Percentiles rank a stretch among this genome's conserved stretches.
These are phyloP conservation scores for Cucurbita pepo DNA, from an alignment of 306 rosid species.

Conservation along the genomic window DNA sequence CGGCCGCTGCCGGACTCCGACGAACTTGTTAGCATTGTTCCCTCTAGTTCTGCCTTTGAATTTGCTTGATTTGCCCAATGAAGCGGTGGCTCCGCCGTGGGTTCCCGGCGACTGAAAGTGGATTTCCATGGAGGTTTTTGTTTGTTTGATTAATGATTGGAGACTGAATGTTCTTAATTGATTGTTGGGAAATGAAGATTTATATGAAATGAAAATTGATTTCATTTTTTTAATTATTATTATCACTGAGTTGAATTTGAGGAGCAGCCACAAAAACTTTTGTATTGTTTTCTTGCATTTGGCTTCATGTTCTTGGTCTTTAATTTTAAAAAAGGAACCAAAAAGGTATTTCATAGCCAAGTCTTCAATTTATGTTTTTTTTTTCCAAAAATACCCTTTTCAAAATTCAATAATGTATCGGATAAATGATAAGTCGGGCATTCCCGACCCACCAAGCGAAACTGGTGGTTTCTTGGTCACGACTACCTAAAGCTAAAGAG, in stretches of 20 bases:
- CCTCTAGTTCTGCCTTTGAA: slow-evolving; percentile 42
- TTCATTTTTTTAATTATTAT: too few relatives aligned
- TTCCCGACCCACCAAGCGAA: too few relatives aligned
- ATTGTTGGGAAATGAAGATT: background rate
- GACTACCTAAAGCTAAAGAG: too few relatives aligned
- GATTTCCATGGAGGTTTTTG: slow-evolving; percentile 41
- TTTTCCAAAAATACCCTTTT: background rate
- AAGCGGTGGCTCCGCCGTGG: slow-evolving; percentile 12
- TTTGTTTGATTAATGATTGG: background rate
- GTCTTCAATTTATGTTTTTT: background rate
- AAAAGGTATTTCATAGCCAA: background rate
- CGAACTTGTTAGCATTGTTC: slow-evolving; percentile 39
- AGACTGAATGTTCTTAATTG: background rate
- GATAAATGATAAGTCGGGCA: too few relatives aligned
- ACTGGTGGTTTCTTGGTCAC: too few relatives aligned
- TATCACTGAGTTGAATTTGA: background rate
- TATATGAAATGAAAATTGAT: background rate
- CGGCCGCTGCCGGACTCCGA: slow-evolving; percentile 89
- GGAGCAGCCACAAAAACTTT: background rate
- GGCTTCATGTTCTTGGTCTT: slow-evolving; percentile 3
- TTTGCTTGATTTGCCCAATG: slow-evolving; percentile 18
- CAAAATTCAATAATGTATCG: background rate
- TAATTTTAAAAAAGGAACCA: background rate
- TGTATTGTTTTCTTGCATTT: background rate
- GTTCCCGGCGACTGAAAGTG: slow-evolving; percentile 40